Conservation (phyloP, 345 rosid genomes). For the Aquilaria sinensis region DNA sequence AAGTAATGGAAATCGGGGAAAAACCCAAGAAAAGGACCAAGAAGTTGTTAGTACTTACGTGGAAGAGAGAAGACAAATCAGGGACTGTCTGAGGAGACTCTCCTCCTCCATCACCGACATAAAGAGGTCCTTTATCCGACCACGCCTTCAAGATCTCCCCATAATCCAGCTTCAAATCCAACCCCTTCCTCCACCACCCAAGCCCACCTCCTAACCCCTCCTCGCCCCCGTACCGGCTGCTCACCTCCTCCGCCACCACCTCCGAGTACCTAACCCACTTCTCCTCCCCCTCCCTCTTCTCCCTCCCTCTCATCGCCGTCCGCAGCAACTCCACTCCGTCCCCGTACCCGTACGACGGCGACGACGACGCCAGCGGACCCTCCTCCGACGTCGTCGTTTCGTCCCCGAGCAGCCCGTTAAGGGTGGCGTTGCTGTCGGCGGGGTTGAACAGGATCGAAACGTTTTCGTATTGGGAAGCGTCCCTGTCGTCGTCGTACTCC, state of each 20-base stretch:
- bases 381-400: slow-evolving; percentile 18
- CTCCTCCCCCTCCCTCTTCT: slow-evolving; percentile 54
- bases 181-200: slow-evolving; percentile 19
- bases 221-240: slow-evolving; percentile 23
- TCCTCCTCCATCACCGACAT: slow-evolving; percentile 36
- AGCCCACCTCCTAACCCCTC: slow-evolving; percentile 15
- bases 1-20: not conserved
- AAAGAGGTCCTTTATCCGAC: slow-evolving; percentile 77
- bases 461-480: slow-evolving; percentile 28
- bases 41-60: slow-evolving; percentile 25
- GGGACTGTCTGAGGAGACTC: slow-evolving; percentile 68
- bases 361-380: slow-evolving; percentile 16
- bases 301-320: slow-evolving; percentile 62
- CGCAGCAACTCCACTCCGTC: slow-evolving; percentile 34
- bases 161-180: slow-evolving; percentile 81
- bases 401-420: slow-evolving; percentile 48
- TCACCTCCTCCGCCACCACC: slow-evolving; percentile 73
- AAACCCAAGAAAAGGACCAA: not conserved
- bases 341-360: slow-evolving; percentile 15
- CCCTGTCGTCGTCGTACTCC: slow-evolving; percentile 14
- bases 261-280: slow-evolving; percentile 81
- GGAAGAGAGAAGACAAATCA: slow-evolving; percentile 39
- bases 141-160: slow-evolving; percentile 75
- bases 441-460: slow-evolving; percentile 53
- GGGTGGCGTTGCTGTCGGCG: slow-evolving; percentile 38